Evolutionary conservation across 345 rosid species (phyloP), one percentile per base, ranked within the genome.

Genomic region (Abelmoschus esculentus): DNA sequence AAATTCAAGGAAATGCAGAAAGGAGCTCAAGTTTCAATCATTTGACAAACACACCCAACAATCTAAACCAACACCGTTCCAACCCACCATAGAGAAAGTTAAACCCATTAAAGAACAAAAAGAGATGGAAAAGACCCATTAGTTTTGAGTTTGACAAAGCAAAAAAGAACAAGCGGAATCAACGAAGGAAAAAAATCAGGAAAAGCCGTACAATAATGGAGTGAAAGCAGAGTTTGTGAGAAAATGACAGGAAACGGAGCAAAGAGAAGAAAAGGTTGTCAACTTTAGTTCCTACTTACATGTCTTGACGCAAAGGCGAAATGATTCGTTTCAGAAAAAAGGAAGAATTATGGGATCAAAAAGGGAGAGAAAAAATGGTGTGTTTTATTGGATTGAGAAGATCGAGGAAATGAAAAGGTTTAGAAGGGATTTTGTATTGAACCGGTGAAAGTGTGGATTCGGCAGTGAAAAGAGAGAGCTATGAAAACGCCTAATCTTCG

Each of bases 291-390:
- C 6, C 60, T 40, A 70, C 60, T 36, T 66, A 66, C 77, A 76
- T 76, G 81, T 79, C 78, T 73, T 71, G 54, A 79, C 58, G 76
- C 72, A 72, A 68, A 61, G 74, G 55, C 26, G 47, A 70, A 70
- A 26, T 65, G 80, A 77, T 77, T 77, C 78, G 69, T 28, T 66
- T 4, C 29, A 53, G 57, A 11, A 55, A 32, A 28, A 28, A 28
- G 15, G 28, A 57, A 13, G 70, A 69, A 56, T 61, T 62, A 13
- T 18, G 61, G 29, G 29, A 29, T 49, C 9, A 18, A 26, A 18
- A 64, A 19, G 32, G 19, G 15, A 0, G 10, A 15, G n/a, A 47
- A 60, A 60, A 58, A 31, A 14, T 3, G 56, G 47, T 15, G 9
- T 40, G 26, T 18, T 28, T 10, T 42, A 18, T 42, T 14, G 42